Conservation (phyloP, 2,329 filamentous ascomycete species). For the Colletotrichum sp. region DNA sequence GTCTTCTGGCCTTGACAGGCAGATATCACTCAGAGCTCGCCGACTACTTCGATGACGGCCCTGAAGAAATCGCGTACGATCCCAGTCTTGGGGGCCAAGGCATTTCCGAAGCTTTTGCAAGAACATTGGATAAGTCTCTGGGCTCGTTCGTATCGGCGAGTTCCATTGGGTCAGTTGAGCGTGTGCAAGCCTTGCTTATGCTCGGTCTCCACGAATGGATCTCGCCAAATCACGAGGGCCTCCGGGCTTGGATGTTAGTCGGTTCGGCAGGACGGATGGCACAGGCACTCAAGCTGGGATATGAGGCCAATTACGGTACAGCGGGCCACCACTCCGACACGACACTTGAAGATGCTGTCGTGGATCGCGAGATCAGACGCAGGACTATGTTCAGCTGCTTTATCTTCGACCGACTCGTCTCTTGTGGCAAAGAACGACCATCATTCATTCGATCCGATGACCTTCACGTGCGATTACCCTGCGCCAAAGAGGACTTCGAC, state of each 20-base stretch:
- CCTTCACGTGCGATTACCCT: conserved; percentile 68
- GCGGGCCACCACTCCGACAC: background rate
- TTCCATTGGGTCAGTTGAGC: conserved; percentile 60
- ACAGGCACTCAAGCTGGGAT: conserved; percentile 64
- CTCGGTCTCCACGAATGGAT: conserved; percentile 74
- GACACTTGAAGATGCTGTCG: conserved; percentile 28
- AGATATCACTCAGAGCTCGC: conserved; percentile 62
- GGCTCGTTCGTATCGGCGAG: conserved; percentile 51
- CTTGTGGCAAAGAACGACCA: conserved; percentile 67
- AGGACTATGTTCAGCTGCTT: conserved; percentile 78
- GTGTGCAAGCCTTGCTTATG: conserved; percentile 72
- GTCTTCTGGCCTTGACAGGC: conserved; percentile 70
- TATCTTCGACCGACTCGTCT: conserved; percentile 71
- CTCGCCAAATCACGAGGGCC: conserved; percentile 57
- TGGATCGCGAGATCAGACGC: conserved; percentile 60
- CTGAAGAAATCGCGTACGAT: conserved; percentile 26
- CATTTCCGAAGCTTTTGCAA: conserved; percentile 68
- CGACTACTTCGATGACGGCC: background rate
- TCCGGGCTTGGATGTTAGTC: conserved; percentile 68
- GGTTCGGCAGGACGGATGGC: conserved; percentile 68
- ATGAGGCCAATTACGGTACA: conserved; percentile 46
- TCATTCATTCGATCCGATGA: conserved; percentile 63
- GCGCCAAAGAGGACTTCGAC: conserved; percentile 67
- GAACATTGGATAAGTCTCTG: conserved; percentile 56
- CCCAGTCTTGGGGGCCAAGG: conserved; percentile 23